Base-by-base conservation (phyloP, 345 rosid genomes). In the Ceriops tagal region DNA sequence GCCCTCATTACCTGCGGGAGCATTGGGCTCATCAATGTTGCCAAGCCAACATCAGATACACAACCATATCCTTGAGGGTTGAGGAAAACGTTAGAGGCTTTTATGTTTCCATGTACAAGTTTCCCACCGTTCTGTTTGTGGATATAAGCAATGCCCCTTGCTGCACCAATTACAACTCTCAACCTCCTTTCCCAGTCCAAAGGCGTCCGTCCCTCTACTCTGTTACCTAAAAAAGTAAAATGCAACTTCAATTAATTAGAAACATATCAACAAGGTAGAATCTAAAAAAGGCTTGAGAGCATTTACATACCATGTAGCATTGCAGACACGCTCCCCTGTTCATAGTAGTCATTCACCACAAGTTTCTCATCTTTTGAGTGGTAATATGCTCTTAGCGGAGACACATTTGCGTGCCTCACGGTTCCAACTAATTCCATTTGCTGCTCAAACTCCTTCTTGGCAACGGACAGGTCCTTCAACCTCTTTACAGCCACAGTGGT, bases 21-120 rank as follows among this genome's bases (percentile, higher is more conserved):
- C 39, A 60, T 51, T 30, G 76, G 70, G 62, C 55, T 77, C 76
- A 72, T 77, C 73, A 77, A 39, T 6, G 76, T 43, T 19, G 70
- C 80, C 62, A 77, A 58, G 26, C 76, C 76, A 3, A 68, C 26
- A 26, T 77, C 80, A 1, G 76, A 67, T 15, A 77, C 58, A 30
- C 76, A 71, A 31, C 80, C 80, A 31, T 67, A 72, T 15, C 76
- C 73, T 49, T 77, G 66, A 3, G 53, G 39, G 52, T 72, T 77
- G 21, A 64, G 73, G 70, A 77, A 77, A 35, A 77, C 53, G 65
- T 77, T 77, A 1, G 80, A 72, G 69, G 80, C 65, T 64, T 77
- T 77, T n/a, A 77, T 71, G 80, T 77, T 77, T 58, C 80, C 80
- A 28, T 77, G 80, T 66, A 72, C 70, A 5, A 72, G 76, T 24